Percentiles rank a stretch among this genome's conserved stretches.
phyloP scores from a whole-genome alignment of 1,284 basidiomycete species.

The Melampsora americana region DNA sequence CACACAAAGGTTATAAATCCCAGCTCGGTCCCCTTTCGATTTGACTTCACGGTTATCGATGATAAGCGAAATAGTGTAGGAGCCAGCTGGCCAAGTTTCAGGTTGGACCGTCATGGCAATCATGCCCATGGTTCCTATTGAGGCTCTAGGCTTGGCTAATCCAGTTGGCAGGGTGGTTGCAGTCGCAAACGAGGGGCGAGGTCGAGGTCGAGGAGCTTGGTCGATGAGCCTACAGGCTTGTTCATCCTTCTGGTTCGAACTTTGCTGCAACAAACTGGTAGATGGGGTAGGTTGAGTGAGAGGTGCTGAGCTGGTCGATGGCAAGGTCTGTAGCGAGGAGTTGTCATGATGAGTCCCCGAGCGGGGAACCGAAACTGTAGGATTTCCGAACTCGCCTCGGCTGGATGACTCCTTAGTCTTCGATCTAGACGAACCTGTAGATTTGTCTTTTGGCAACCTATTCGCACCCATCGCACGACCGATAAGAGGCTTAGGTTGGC shows the following conservation, averaged over 20 bases:
- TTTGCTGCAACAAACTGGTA: background rate
- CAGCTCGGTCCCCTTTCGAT: constrained; percentile 51
- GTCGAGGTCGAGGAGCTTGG: background rate
- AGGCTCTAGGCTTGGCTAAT: constrained; percentile 26
- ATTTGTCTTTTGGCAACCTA: constrained; percentile 4
- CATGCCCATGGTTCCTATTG: constrained; percentile 12
- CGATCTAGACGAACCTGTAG: background rate
- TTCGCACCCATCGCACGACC: constrained; percentile 5
- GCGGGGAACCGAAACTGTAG: background rate
- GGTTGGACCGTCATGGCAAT: constrained; percentile 44
- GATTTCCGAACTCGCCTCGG: background rate
- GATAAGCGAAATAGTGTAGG: constrained; percentile 60
- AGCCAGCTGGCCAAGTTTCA: constrained; percentile 47
- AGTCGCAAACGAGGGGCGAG: constrained; percentile 32
- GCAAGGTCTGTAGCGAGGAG: background rate
- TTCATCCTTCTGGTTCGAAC: background rate
- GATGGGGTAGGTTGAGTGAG: background rate
- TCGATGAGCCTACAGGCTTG: background rate
- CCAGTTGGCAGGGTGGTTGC: constrained; percentile 11
- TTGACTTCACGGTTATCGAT: constrained; percentile 60
- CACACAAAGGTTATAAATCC: constrained; percentile 54
- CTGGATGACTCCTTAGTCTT: background rate
- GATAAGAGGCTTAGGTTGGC: background rate
- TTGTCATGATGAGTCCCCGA: background rate
- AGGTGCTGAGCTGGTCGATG: background rate